phyloP scores from a whole-genome alignment of 495 filamentous ascomycete genomes.

The Terfezia boudieri region DNA sequence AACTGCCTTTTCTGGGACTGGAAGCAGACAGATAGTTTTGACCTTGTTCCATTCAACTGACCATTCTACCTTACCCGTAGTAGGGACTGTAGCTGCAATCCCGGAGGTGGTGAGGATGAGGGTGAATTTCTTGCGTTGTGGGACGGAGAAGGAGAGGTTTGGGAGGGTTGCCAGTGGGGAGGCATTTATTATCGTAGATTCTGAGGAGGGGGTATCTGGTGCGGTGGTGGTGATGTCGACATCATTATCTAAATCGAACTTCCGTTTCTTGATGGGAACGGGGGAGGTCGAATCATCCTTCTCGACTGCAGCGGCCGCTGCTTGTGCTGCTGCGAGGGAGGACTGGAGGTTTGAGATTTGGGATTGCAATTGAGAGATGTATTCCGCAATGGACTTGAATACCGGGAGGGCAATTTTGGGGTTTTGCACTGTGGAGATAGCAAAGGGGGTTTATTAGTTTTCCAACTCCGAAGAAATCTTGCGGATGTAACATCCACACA shows the following conservation, averaged over 20 bases:
- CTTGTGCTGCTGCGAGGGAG: background rate
- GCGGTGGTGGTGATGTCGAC: background rate
- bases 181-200: background rate
- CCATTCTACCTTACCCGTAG: slow-evolving; percentile 42
- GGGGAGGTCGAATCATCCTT: background rate
- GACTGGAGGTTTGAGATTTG: background rate
- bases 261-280: background rate
- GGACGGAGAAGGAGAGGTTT: slow-evolving; percentile 27
- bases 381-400: background rate
- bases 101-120: slow-evolving; percentile 46
- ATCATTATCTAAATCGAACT: background rate
- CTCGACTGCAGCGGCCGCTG: background rate
- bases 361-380: background rate
- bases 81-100: slow-evolving; percentile 43
- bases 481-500: background rate
- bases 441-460: background rate
- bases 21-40: slow-evolving; percentile 29
- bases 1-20: slow-evolving; percentile 71
- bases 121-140: slow-evolving; percentile 78
- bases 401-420: background rate
- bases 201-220: background rate
- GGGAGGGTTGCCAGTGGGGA: slow-evolving; percentile 10
- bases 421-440: background rate
- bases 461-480: background rate
- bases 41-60: slow-evolving; percentile 49